A percentile compares a stretch with the other conserved stretches of the same genome.
Evolutionary conservation across 169 alveolate genomes (phyloP).

Genomic region (Cryptosporidium viatorum): DNA sequence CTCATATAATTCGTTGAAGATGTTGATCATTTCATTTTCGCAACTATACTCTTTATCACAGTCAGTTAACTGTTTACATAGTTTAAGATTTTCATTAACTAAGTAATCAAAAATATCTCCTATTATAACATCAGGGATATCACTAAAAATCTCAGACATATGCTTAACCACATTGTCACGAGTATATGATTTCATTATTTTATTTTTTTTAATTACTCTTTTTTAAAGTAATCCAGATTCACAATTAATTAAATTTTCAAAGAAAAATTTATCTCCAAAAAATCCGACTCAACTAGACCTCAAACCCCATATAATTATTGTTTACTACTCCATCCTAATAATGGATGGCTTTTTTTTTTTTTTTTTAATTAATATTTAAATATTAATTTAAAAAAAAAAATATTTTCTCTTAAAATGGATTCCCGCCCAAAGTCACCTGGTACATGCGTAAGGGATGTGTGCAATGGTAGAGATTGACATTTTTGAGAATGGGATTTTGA

Average conservation of each 20-base stretch:
- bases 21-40: constrained; percentile 12
- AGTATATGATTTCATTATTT: constrained; percentile 10
- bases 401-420: not conserved
- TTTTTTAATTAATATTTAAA: not conserved
- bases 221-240: not conserved
- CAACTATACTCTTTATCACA: not conserved
- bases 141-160: constrained; percentile 63
- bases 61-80: constrained; percentile 1
- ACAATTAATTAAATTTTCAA: not conserved
- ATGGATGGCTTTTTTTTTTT: not conserved
- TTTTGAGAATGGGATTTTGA: not conserved
- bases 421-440: constrained; percentile 12
- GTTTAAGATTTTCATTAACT: not conserved
- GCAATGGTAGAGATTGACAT: constrained; percentile 21
- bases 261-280: not conserved
- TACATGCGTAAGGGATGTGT: not conserved
- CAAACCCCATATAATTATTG: not conserved
- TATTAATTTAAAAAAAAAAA: not conserved
- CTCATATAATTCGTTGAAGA: constrained; percentile 4
- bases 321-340: not conserved
- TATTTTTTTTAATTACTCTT: not conserved
- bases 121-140: constrained; percentile 39
- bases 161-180: constrained; percentile 41
- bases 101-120: constrained; percentile 50
- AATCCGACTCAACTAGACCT: not conserved